Evolutionary conservation across 768 basidiomycete genomes (phyloP).

Genomic region (Boletus vinaceobasis): DNA sequence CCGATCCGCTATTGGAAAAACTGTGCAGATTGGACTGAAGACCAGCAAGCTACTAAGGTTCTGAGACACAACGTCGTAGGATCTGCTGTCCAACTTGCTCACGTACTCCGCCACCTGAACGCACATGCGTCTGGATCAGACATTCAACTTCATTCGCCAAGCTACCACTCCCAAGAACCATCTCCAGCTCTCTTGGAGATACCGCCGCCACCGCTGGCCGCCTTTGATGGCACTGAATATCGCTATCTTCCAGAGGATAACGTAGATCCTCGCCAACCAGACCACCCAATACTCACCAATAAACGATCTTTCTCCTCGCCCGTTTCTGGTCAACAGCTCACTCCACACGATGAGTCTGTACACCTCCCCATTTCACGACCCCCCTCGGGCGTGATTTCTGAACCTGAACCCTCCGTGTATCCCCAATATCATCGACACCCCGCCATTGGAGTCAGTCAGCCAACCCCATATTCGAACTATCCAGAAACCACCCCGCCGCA

Average conservation of each 20-base stretch:
- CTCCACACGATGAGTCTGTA: slow-evolving; percentile 10
- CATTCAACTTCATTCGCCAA: slow-evolving; percentile 36
- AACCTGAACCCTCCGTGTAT: slow-evolving; percentile 11
- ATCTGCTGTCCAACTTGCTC: slow-evolving; percentile 55
- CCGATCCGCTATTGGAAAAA: slow-evolving; percentile 51
- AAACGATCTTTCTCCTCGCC: slow-evolving; percentile 32
- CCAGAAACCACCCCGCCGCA: slow-evolving; percentile 8
- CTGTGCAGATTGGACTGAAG: slow-evolving; percentile 77
- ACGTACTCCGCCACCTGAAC: slow-evolving; percentile 49
- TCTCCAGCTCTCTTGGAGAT: slow-evolving; percentile 36
- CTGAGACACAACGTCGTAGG: slow-evolving; percentile 66
- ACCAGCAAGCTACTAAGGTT: slow-evolving; percentile 60
- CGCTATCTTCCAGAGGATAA: slow-evolving; percentile 29
- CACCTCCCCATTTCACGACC: slow-evolving; percentile 9
- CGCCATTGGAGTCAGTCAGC: slow-evolving; percentile 4
- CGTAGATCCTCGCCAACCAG: slow-evolving; percentile 13
- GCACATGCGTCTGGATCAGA: slow-evolving; percentile 31
- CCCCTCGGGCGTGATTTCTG: slow-evolving; percentile 5
- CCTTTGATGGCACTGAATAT: slow-evolving; percentile 28
- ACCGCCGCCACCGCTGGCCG: slow-evolving; percentile 38
- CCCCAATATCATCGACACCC: slow-evolving; percentile 15
- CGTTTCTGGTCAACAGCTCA: slow-evolving; percentile 5
- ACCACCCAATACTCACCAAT: slow-evolving; percentile 19
- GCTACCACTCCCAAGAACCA: slow-evolving; percentile 31
- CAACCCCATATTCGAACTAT: slow-evolving; percentile 17